Percentiles rank a stretch among this genome's conserved stretches.
Conservation (phyloP, 2,329 filamentous ascomycete genomes). For the Septoria linicola region DNA sequence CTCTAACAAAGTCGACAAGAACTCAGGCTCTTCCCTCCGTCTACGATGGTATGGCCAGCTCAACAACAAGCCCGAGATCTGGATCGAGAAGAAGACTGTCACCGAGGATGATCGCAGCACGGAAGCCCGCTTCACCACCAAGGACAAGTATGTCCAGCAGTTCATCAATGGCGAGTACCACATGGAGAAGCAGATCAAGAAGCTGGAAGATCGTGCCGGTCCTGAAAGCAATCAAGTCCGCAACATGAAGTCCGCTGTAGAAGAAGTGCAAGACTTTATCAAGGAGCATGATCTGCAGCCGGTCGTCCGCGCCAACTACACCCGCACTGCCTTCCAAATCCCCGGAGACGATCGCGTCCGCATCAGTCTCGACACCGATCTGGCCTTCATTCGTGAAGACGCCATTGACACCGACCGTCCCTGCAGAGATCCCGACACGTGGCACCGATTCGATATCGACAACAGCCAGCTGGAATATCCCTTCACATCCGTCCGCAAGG, state of each 20-base stretch:
- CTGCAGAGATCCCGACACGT: conserved; percentile 81
- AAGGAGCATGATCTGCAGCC: conserved; percentile 75
- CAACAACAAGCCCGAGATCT: conserved; percentile 72
- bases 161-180: conserved; percentile 86
- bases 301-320: conserved; percentile 87
- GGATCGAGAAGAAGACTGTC: conserved; percentile 85
- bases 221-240: conserved; percentile 65
- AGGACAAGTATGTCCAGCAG: conserved; percentile 87
- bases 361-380: conserved; percentile 87
- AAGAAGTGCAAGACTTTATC: conserved; percentile 77
- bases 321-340: conserved; percentile 93
- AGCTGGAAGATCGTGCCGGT: conserved; percentile 75
- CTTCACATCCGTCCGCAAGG: conserved; percentile 82
- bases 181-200: conserved; percentile 85
- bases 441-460: conserved; percentile 92
- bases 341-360: conserved; percentile 86
- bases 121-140: conserved; percentile 79
- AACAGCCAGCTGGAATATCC: conserved; percentile 78
- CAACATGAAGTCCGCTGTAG: conserved; percentile 68
- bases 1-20: conserved; percentile 74
- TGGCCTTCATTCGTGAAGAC: conserved; percentile 79
- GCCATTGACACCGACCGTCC: conserved; percentile 77
- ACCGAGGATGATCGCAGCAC: conserved; percentile 72
- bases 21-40: conserved; percentile 77
- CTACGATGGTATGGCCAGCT: conserved; percentile 91